Base-by-base conservation (phyloP, 2,329 filamentous ascomycete species). In the Pestalotiopsis sp. region DNA sequence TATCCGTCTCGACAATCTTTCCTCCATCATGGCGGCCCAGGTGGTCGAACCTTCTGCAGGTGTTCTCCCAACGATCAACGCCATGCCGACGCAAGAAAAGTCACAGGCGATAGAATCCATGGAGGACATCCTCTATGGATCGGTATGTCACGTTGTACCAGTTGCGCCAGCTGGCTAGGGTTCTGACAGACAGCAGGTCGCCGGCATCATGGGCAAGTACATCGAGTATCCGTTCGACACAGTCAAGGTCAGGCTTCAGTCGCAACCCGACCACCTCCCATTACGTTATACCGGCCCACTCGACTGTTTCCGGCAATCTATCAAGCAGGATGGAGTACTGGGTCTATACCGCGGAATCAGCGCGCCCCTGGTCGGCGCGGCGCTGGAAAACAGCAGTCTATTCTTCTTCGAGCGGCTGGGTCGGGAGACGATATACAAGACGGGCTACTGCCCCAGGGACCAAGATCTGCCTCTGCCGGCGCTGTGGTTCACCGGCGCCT, bases 161-260 rank as follows among this genome's bases (percentile, higher is more conserved):
- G 60, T 63, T 57, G 36, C 5, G 27, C 12, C 23, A 52, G 49
- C 36, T 13, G 63, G 23, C 13, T 60, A 57, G 64, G 64, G 25
- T 59, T 38, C 73, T 77, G 69, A 74, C 68, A 17, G 25, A 62
- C 4, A 7, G 1, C 72, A 94, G 92, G 80, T 88, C 69, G 95
- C 95, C 67, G 96, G 96, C 70, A 89, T 97, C 69, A 91, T 93
- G 45, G 95, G 95, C 71, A 99, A 98, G 84, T 93, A 95, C 79
- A 95, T 99, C 77, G 96, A 99, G 80, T 99, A 98, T 79, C 96
- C 96, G 27, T 99, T 99, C 82, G 96, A 99, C 82, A 99, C 96
- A 0, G 91, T 99, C 80, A 99, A 99, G 83, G 96, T 99, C 69
- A 93, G 96, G 55, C 88, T 99, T 12, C 96, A 99, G 80, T 96